A percentile compares a stretch with the other conserved stretches of the same genome.
Conservation (phyloP, 2,329 filamentous ascomycete genomes). For the Botryosphaeria agaves region DNA sequence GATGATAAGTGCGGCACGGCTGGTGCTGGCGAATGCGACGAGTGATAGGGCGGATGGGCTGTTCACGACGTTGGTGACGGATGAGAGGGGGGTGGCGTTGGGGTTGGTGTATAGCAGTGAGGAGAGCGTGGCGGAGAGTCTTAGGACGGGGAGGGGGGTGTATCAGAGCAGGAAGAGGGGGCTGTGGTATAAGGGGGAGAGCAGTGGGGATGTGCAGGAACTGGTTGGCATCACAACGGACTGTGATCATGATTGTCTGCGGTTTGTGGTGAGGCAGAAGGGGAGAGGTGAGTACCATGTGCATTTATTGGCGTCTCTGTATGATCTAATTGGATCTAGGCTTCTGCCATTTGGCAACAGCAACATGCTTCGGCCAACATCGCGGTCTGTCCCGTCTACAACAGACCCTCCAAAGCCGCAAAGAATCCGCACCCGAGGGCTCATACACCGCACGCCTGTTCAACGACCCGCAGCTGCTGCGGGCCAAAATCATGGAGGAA, state of each 20-base stretch:
- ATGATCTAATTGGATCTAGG: slow-evolving; percentile 19
- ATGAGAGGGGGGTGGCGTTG: slow-evolving; percentile 68
- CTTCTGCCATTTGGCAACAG: slow-evolving; percentile 88
- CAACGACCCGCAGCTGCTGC: slow-evolving; percentile 72
- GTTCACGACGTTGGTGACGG: slow-evolving; percentile 77
- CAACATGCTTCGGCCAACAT: slow-evolving; percentile 81
- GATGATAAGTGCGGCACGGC: slow-evolving; percentile 46
- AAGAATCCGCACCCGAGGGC: slow-evolving; percentile 64
- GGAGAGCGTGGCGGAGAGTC: slow-evolving; percentile 73
- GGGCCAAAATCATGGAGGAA: slow-evolving; percentile 97
- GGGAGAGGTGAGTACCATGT: slow-evolving; percentile 39
- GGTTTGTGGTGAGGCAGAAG: slow-evolving; percentile 78
- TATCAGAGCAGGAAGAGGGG: slow-evolving; percentile 95
- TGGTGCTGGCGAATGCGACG: slow-evolving; percentile 59
- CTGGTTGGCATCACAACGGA: slow-evolving; percentile 71
- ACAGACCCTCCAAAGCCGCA: slow-evolving; percentile 69
- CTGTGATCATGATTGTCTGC: slow-evolving; percentile 84
- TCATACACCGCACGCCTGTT: slow-evolving; percentile 92
- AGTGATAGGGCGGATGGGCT: slow-evolving; percentile 73
- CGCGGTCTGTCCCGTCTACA: slow-evolving; percentile 69
- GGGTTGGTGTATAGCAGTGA: slow-evolving; percentile 90
- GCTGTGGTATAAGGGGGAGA: slow-evolving; percentile 91
- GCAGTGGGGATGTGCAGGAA: slow-evolving; percentile 85
- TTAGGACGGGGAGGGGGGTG: slow-evolving; percentile 67
- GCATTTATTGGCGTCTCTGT: background rate